These are phyloP conservation scores for Heterobasidion parviporum DNA, from an alignment of 1,284 basidiomycete species.

Conservation along the genomic window DNA sequence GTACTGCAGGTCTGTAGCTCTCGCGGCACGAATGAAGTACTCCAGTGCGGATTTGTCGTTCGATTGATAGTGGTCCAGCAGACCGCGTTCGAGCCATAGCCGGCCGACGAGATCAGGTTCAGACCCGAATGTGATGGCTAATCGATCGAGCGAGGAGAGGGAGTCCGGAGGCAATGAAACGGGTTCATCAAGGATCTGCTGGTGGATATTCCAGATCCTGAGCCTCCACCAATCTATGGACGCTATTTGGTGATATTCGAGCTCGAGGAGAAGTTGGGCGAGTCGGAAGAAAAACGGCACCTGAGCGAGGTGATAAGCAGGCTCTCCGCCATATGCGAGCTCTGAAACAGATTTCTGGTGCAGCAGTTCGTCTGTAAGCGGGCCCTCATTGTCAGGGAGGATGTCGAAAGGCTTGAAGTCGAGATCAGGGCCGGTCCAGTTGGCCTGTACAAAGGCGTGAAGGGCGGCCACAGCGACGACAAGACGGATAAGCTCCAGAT, in stretches of 20 bases:
- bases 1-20: conserved; percentile 76
- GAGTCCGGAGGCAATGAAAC: conserved; percentile 51
- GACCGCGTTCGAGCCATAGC: conserved; percentile 73
- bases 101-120: conserved; percentile 64
- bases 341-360: conserved; percentile 67
- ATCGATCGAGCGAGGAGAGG: conserved; percentile 38
- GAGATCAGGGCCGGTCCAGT: conserved; percentile 95
- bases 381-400: conserved; percentile 28
- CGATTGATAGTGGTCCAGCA: conserved; percentile 67
- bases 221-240: conserved; percentile 75
- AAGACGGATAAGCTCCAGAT: conserved; percentile 50
- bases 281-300: conserved; percentile 70
- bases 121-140: conserved; percentile 28
- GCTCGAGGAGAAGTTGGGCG: conserved; percentile 63
- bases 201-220: conserved; percentile 68
- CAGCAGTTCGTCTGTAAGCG: conserved; percentile 42
- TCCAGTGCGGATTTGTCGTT: conserved; percentile 78
- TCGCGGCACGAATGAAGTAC: conserved; percentile 74
- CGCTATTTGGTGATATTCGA: conserved; percentile 36
- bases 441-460: conserved; percentile 87
- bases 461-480: conserved; percentile 72
- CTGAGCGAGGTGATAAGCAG: conserved; percentile 87
- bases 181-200: conserved; percentile 83
- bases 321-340: conserved; percentile 85
- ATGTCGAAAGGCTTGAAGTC: conserved; percentile 50